Percentiles rank a stretch among this genome's conserved stretches.
Conservation (phyloP, 768 basidiomycete species). For the Candolleomyces eurysporus region DNA sequence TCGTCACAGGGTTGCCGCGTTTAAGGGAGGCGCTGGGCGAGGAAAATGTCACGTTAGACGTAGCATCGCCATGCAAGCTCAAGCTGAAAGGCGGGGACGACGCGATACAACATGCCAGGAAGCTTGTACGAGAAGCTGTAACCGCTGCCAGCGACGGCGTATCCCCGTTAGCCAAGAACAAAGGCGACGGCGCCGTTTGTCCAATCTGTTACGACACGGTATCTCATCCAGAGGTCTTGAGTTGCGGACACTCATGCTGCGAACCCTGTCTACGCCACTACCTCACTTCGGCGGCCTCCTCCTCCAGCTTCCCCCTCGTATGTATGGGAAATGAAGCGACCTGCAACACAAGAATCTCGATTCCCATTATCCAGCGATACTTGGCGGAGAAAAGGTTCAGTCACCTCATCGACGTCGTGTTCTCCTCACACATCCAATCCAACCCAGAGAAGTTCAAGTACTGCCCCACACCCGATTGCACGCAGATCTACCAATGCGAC, state of each 20-base stretch:
- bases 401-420: conserved; percentile 54
- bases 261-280: conserved; percentile 58
- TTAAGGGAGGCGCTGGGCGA: conserved; percentile 55
- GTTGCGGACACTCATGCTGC: conserved; percentile 72
- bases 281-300: conserved; percentile 54
- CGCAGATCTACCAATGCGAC: conserved; percentile 65
- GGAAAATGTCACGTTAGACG: conserved; percentile 47
- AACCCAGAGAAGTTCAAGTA: conserved; percentile 62
- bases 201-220: conserved; percentile 70
- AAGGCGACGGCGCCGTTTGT: conserved; percentile 33
- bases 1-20: conserved; percentile 46
- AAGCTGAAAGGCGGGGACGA: conserved; percentile 56
- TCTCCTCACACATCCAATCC: conserved; percentile 57
- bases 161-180: neutral
- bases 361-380: conserved; percentile 49
- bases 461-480: conserved; percentile 80
- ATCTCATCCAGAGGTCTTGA: conserved; percentile 47
- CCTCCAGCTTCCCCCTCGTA: conserved; percentile 61
- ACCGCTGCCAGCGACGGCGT: neutral
- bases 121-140: conserved; percentile 33
- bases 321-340: conserved; percentile 66
- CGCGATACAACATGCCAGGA: conserved; percentile 45
- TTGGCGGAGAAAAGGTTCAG: conserved; percentile 53
- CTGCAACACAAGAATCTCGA: conserved; percentile 55
- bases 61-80: conserved; percentile 37